Conservation (phyloP, 441 rosid genomes). For the Pelargonium citronellum region DNA sequence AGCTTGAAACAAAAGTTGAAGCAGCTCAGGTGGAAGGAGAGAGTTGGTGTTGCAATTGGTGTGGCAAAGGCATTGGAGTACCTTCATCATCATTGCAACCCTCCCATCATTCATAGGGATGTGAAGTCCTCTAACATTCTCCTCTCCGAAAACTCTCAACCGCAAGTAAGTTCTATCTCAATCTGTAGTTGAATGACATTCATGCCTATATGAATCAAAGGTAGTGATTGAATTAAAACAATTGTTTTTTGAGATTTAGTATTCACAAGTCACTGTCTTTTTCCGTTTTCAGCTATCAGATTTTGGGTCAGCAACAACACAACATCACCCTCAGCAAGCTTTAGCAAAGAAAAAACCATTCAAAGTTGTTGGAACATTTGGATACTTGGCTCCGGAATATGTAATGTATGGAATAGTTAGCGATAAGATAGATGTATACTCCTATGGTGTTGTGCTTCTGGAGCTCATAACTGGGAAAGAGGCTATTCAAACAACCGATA, state of each 20-base stretch:
- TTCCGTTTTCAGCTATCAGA: conserved; percentile 29
- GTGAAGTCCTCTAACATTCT: conserved; percentile 40
- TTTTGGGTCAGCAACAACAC: conserved; percentile 33
- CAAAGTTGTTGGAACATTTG: conserved; percentile 29
- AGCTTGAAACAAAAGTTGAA: conserved; percentile 29
- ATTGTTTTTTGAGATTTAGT: background rate
- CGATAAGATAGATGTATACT: conserved; percentile 41
- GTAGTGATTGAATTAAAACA: background rate
- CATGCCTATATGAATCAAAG: background rate
- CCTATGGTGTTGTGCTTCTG: conserved; percentile 44
- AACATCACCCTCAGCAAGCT: conserved; percentile 22
- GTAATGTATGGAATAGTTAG: conserved; percentile 37
- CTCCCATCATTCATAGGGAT: conserved; percentile 38
- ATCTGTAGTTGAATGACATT: background rate
- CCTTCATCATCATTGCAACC: conserved; percentile 35
- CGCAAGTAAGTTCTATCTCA: conserved; percentile 28
- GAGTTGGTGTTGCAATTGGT: conserved; percentile 34
- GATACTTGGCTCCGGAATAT: conserved; percentile 40
- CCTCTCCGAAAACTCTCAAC: conserved; percentile 27
- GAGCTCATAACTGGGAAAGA: conserved; percentile 44
- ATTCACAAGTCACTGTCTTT: background rate
- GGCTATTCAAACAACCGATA: conserved; percentile 27
- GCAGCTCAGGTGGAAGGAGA: conserved; percentile 30
- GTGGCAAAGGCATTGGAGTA: conserved; percentile 37
- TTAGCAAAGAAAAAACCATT: conserved; percentile 21